Evolutionary conservation across 2,329 filamentous ascomycete species (phyloP), one percentile per base, ranked within the genome.

Genomic region (Neopestalotiopsis clavispora): DNA sequence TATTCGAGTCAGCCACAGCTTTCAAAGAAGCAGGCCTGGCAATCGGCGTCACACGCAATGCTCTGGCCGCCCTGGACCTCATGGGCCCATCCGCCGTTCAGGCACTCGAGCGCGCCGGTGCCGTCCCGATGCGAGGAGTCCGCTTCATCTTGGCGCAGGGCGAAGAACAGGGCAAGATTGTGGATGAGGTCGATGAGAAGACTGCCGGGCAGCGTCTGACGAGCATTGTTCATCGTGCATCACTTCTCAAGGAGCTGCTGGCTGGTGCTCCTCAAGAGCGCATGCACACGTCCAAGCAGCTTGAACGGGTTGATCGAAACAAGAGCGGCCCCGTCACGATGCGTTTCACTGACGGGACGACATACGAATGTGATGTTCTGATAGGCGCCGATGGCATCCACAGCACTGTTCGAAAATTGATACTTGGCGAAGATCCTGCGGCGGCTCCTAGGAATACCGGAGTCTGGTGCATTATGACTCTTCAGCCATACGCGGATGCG

Each of bases 401-500:
- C 42, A 70, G 69, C 23, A 68, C 49, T 10, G 58, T 70, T 62
- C 59, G 32, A 9, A 34, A 62, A 40, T 10, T 62, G 30, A 17
- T 62, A 12, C 59, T 62, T n/a, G 59, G 59, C 7, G 34, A 73
- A 17, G 75, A 77, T 28, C 69, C 71, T 2, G 73, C 73, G 2
- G 73, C 69, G 0, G 20, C 20, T 1, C 74, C 72, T 1, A 61
- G 66, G 4, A 77, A 76, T 23, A 70, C 69, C 0, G 74, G 73
- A 0, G 14, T 20, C 1, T 77, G 74, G 75, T 1, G 63, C 2
- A 49, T 76, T n/a, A 74, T 74, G 73, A 69, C 68, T 14, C 68
- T 75, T 12, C 65, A 72, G 23, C 69, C 74, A 2, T 75, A 69
- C 56, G 70, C 34, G 0, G 67, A 74, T 17, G 74, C 71, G n/a